Conservation (phyloP, 2,329 filamentous ascomycete species). For the Dothidotthia symphoricarpi region DNA sequence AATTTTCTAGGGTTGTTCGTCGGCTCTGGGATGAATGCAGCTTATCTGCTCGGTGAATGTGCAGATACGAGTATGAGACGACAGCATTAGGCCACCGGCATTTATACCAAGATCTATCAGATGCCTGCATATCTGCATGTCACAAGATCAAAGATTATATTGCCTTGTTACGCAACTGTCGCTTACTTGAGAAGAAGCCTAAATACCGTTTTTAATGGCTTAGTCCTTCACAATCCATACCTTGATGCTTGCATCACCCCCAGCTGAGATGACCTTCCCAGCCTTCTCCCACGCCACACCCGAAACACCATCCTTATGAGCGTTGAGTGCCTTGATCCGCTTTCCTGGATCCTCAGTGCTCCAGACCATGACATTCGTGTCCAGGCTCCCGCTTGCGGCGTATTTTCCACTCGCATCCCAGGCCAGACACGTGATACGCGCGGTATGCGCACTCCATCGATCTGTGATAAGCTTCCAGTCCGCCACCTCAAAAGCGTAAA, state of each 20-base stretch:
- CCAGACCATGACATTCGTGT: conserved; percentile 93
- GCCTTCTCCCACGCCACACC: conserved; percentile 74
- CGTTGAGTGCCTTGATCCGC: conserved; percentile 78
- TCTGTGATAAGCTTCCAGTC: conserved; percentile 75
- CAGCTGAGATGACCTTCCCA: conserved; percentile 70
- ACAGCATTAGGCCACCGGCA: not conserved
- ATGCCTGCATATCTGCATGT: not conserved
- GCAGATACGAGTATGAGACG: not conserved
- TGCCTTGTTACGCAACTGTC: not conserved
- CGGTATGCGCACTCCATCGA: conserved; percentile 71
- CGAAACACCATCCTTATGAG: conserved; percentile 93
- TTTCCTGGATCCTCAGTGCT: conserved; percentile 79
- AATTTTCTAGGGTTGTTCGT: too few species aligned
- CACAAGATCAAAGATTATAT: not conserved
- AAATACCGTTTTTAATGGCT: conserved; percentile 1
- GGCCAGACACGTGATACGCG: conserved; percentile 63
- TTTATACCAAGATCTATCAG: not conserved
- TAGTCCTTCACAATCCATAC: conserved; percentile 61
- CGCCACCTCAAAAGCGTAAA: conserved; percentile 70
- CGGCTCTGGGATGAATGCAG: too few species aligned
- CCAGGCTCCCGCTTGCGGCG: conserved; percentile 79
- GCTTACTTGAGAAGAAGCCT: not conserved
- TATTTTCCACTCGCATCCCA: conserved; percentile 78
- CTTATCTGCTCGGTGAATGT: too few species aligned
- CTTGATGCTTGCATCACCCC: conserved; percentile 88